Conservation (phyloP, 352 stramenopile species). For the Peronosclerospora sorghi region DNA sequence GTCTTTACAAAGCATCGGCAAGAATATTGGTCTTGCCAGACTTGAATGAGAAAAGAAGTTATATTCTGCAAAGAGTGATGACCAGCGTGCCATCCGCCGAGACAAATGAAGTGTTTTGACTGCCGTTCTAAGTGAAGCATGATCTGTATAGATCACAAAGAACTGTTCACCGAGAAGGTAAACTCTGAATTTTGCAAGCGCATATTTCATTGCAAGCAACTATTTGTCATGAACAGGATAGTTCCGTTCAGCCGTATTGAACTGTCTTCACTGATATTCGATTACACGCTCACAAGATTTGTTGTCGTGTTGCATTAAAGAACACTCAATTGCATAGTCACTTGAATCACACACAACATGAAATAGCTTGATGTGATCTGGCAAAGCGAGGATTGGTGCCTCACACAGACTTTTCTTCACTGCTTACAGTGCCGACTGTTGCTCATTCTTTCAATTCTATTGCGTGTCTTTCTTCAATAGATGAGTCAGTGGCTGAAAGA, state of each 20-base stretch:
- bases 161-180: background rate
- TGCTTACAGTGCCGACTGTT: background rate
- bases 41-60: background rate
- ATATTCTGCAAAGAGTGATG: no score
- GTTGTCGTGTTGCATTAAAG: background rate
- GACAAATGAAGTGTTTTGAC: background rate
- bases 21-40: background rate
- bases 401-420: background rate
- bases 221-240: no score
- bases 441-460: background rate
- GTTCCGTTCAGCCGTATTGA: no score
- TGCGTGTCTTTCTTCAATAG: no score
- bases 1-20: no score
- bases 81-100: background rate
- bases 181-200: no score
- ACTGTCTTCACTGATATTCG: background rate
- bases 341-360: no score
- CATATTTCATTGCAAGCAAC: no score
- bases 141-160: background rate
- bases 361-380: no score
- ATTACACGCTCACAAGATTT: no score
- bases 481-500: slow-evolving; percentile 1
- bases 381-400: no score
- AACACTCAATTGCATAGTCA: background rate
- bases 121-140: no score